Evolutionary conservation across 1,284 basidiomycete species (phyloP).

Genomic region (Retiboletus fuscus): DNA sequence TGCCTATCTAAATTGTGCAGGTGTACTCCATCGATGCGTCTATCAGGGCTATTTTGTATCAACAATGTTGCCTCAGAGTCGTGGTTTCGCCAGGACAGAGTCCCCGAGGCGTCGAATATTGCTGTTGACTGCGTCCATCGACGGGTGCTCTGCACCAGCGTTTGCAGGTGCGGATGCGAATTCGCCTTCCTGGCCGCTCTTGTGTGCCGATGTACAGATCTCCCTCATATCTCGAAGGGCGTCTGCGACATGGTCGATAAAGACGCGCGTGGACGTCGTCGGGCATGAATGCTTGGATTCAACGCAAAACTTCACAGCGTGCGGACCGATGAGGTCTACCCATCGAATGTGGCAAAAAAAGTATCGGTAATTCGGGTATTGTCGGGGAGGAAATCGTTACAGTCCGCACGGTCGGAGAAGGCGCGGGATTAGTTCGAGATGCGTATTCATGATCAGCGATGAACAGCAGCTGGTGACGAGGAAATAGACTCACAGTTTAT

Average conservation of each 20-base stretch:
- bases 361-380: not conserved
- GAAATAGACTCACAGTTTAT: constrained; percentile 79
- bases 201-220: constrained; percentile 54
- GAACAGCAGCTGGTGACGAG: not conserved
- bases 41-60: not conserved
- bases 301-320: constrained; percentile 93
- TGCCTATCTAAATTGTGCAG: not conserved
- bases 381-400: constrained; percentile 1
- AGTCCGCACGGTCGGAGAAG: not conserved
- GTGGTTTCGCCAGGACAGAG: constrained; percentile 30
- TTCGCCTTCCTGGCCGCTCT: constrained; percentile 23
- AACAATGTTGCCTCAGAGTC: constrained; percentile 24
- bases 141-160: not conserved
- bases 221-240: constrained; percentile 80
- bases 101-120: constrained; percentile 3
- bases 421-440: not conserved
- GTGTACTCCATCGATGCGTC: not conserved
- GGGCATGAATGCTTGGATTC: constrained; percentile 87
- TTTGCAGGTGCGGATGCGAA: not conserved
- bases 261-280: constrained; percentile 77
- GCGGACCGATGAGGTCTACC: constrained; percentile 84
- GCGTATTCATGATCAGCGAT: not conserved
- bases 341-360: not conserved
- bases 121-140: not conserved
- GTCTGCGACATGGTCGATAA: constrained; percentile 76